phyloP scores from a whole-genome alignment of 202 grass and related monocot species.

The Bolboschoenoplectus hybrid region DNA sequence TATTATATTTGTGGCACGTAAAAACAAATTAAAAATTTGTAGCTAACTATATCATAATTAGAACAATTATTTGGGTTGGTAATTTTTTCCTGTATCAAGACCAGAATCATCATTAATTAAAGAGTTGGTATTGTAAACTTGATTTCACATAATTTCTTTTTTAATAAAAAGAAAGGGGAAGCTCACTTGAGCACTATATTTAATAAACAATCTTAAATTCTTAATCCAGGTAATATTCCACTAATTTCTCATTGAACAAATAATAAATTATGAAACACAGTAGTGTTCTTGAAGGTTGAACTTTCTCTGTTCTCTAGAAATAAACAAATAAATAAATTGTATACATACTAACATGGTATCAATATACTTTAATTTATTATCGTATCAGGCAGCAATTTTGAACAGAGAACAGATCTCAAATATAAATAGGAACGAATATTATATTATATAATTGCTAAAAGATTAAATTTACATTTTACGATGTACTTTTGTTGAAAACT shows the following conservation, averaged over 20 bases:
- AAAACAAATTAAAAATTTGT: neutral
- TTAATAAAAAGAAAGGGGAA: neutral
- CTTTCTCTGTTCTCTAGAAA: neutral
- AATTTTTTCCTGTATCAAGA: neutral
- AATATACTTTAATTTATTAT: neutral
- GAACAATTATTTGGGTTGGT: neutral
- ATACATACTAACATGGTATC: neutral
- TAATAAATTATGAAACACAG: neutral
- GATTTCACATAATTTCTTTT: neutral
- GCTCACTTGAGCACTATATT: neutral
- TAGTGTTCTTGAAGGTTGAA: slow-evolving; percentile 1
- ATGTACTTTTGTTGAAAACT: too few species aligned
- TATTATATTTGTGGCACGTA: neutral
- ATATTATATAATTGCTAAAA: too few species aligned
- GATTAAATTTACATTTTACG: too few species aligned
- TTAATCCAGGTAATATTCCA: neutral
- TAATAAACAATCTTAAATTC: neutral
- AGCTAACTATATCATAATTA: neutral
- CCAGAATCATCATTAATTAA: neutral
- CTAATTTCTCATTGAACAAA: neutral
- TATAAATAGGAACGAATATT: too few species aligned
- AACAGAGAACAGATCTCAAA: neutral
- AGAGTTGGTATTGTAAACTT: neutral
- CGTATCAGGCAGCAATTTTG: neutral
- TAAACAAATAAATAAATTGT: neutral